Conservation (phyloP, 345 rosid genomes). For the Citrus trifoliata region DNA sequence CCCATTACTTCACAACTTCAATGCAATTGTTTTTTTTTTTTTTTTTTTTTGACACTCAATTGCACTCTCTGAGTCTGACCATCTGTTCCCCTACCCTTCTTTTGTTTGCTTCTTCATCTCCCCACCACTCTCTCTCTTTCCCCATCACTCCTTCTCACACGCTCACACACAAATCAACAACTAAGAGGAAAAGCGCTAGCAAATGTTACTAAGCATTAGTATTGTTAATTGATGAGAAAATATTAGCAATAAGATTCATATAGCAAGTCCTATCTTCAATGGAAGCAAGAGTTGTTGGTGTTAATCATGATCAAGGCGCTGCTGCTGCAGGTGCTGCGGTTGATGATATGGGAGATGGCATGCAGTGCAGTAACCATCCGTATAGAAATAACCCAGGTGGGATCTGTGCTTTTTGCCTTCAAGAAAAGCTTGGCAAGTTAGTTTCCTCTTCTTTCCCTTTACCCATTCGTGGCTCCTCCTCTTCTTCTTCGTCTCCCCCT, state of each 20-base stretch:
- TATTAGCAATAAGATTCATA: not conserved
- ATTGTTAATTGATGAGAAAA: not conserved
- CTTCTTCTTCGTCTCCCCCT: slow-evolving; percentile 74
- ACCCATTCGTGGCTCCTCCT: slow-evolving; percentile 46
- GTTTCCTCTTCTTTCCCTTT: slow-evolving; percentile 85
- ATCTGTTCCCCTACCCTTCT: slow-evolving; percentile 16
- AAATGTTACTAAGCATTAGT: no score
- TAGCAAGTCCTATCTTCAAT: not conserved
- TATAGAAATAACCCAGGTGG: slow-evolving; percentile 85
- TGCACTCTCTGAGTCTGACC: slow-evolving; percentile 24
- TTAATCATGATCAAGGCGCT: slow-evolving; percentile 7
- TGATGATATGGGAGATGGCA: slow-evolving; percentile 80
- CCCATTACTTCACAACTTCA: slow-evolving; percentile 20
- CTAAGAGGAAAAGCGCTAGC: no score
- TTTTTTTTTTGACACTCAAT: slow-evolving; percentile 27
- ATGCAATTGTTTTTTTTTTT: not conserved
- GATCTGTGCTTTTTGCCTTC: slow-evolving; percentile 97
- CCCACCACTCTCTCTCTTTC: slow-evolving; percentile 7
- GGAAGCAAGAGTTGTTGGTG: slow-evolving; percentile 18
- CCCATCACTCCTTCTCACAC: not conserved
- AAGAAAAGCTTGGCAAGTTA: slow-evolving; percentile 94
- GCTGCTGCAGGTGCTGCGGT: slow-evolving; percentile 35
- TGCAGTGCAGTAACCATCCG: slow-evolving; percentile 81
- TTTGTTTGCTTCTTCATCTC: slow-evolving; percentile 18
- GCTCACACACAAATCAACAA: not conserved